Conservation (phyloP, 768 basidiomycete genomes). For the Rhodotorula toruloides region DNA sequence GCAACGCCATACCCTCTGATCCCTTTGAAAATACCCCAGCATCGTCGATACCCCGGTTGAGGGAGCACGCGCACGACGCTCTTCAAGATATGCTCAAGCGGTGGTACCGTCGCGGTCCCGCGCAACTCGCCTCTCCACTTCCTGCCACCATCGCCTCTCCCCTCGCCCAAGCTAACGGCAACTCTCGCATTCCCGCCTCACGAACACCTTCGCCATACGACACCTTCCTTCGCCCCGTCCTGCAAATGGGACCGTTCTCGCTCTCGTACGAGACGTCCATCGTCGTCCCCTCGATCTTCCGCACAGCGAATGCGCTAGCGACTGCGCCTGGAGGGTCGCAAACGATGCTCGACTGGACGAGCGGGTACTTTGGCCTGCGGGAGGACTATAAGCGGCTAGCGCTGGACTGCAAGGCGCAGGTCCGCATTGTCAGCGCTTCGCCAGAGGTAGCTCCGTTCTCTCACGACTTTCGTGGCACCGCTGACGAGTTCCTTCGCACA, state of each 20-base stretch:
- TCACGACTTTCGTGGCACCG: no score
- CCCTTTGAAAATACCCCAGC: constrained; percentile 3
- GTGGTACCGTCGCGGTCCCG: background rate
- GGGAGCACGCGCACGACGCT: background rate
- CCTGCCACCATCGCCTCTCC: constrained; percentile 7
- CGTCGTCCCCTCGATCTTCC: constrained; percentile 46
- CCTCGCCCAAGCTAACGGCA: no score
- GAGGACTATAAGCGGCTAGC: constrained; percentile 70
- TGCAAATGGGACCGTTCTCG: constrained; percentile 40
- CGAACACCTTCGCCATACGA: constrained; percentile 51
- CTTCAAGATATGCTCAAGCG: background rate
- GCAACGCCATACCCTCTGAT: background rate
- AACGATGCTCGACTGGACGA: constrained; percentile 67
- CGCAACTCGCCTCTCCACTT: background rate
- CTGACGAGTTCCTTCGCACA: constrained; percentile 44
- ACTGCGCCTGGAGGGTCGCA: constrained; percentile 34
- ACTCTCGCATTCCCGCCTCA: background rate
- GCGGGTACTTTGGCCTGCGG: constrained; percentile 89
- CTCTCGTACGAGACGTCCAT: constrained; percentile 39
- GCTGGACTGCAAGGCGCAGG: constrained; percentile 52
- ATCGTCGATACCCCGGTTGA: background rate
- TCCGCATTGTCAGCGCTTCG: constrained; percentile 73
- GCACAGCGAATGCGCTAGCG: constrained; percentile 42
- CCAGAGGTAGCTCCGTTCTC: constrained; percentile 60
- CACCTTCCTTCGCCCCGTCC: constrained; percentile 39